Percentiles rank a stretch among this genome's conserved stretches.
These are phyloP conservation scores for Glaciozyma martinii DNA, from an alignment of 768 basidiomycete species.

Conservation along the genomic window DNA sequence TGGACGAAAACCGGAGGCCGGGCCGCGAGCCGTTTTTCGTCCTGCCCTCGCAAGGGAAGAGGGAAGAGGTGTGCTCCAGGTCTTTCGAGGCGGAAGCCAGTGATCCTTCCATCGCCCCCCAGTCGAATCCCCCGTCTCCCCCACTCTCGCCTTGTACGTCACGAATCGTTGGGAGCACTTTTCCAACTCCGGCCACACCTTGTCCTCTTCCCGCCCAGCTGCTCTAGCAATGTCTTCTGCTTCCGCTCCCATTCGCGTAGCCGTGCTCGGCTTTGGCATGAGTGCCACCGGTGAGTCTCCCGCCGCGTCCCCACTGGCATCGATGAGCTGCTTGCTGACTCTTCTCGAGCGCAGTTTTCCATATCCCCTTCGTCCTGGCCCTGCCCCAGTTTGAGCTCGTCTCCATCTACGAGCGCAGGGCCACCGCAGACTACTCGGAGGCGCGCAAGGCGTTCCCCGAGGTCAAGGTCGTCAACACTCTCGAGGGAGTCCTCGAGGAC, in stretches of 20 bases:
- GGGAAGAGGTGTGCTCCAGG: too few species aligned
- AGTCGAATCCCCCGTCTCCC: too few species aligned
- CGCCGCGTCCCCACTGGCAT: not conserved
- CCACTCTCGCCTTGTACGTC: too few species aligned
- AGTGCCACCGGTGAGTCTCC: conserved; percentile 7
- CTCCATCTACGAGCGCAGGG: conserved; percentile 67
- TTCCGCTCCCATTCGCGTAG: conserved; percentile 7
- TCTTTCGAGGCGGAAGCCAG: too few species aligned
- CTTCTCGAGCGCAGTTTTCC: conserved; percentile 50
- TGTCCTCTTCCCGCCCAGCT: not conserved
- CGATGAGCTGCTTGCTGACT: not conserved
- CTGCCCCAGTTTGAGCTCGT: conserved; percentile 59
- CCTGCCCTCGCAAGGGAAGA: too few species aligned
- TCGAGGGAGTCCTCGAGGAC: conserved; percentile 57
- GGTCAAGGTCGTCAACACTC: conserved; percentile 50
- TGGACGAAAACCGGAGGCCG: too few species aligned
- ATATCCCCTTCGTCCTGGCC: conserved; percentile 66
- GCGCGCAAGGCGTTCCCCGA: conserved; percentile 54
- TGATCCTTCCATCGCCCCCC: too few species aligned
- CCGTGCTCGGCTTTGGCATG: conserved; percentile 30
- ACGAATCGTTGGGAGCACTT: too few species aligned
- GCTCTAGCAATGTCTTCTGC: not conserved
- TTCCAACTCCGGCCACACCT: not conserved
- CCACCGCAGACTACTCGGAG: conserved; percentile 47
- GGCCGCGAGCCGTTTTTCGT: too few species aligned